phyloP scores from a whole-genome alignment of 192 early-diverging fungal species.

The Gonapodya prolifera region DNA sequence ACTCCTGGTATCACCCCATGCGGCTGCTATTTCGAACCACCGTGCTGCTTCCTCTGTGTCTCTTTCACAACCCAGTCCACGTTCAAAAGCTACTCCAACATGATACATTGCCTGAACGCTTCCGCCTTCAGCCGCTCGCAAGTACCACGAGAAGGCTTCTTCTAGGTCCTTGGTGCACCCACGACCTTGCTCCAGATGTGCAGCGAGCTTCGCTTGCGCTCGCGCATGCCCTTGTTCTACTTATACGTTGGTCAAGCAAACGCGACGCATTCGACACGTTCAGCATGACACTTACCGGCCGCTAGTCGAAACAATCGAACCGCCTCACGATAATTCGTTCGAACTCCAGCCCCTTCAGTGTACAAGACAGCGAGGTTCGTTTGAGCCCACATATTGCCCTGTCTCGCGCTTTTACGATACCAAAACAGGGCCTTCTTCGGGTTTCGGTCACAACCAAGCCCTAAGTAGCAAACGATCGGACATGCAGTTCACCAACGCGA shows the following conservation, averaged over 20 bases:
- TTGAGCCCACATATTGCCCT: conserved; percentile 12
- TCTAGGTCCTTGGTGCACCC: background rate
- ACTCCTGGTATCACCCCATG: background rate
- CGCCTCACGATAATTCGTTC: background rate
- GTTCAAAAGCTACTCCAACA: background rate
- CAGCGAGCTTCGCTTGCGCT: background rate
- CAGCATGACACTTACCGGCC: no score
- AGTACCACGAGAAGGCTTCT: background rate
- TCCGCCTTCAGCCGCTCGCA: background rate
- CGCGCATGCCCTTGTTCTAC: background rate
- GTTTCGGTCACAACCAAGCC: no score
- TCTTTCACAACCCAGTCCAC: background rate
- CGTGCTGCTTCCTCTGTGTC: background rate
- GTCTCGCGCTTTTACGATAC: conserved; percentile 6
- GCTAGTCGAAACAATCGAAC: background rate
- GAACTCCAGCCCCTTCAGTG: background rate
- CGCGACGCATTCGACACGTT: no score
- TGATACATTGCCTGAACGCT: background rate
- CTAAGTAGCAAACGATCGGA: no score
- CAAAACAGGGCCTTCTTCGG: background rate
- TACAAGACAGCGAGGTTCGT: conserved; percentile 2
- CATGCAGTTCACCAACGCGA: no score
- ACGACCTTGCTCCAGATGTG: background rate
- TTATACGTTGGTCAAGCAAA: no score
- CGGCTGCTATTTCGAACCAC: background rate